Conservation (phyloP, 164 flowering plant genomes). For the Tetracentron sinense region DNA sequence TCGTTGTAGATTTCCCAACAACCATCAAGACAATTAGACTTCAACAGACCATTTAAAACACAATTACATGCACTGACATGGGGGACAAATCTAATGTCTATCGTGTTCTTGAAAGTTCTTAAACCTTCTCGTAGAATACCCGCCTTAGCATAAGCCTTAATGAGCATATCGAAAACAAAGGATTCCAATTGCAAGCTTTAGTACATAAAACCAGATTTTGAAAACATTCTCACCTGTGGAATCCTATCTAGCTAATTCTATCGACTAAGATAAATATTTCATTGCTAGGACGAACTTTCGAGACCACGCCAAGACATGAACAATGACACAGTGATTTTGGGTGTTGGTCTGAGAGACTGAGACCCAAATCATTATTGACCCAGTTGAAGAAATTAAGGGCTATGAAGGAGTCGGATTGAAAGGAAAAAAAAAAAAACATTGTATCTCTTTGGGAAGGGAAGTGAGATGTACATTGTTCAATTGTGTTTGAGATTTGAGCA, state of each 20-base stretch:
- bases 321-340: slow-evolving; percentile 53
- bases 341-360: slow-evolving; percentile 33
- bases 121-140: slow-evolving; percentile 50
- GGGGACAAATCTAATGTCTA: slow-evolving; percentile 57
- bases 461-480: slow-evolving; percentile 20
- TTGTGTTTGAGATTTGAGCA: slow-evolving; percentile 48
- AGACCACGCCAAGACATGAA: slow-evolving; percentile 72
- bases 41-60: slow-evolving; percentile 64
- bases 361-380: slow-evolving; percentile 49
- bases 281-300: slow-evolving; percentile 45
- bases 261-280: slow-evolving; percentile 49
- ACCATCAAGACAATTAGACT: slow-evolving; percentile 28
- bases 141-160: slow-evolving; percentile 66
- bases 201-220: slow-evolving; percentile 35
- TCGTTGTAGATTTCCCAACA: slow-evolving; percentile 75
- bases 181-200: slow-evolving; percentile 67
- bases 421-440: slow-evolving; percentile 45
- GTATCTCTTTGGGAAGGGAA: slow-evolving; percentile 28
- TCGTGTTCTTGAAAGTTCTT: slow-evolving; percentile 40
- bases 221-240: slow-evolving; percentile 38
- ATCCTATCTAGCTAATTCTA: slow-evolving; percentile 21
- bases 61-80: slow-evolving; percentile 55
- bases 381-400: slow-evolving; percentile 78
- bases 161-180: slow-evolving; percentile 74
- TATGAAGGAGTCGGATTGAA: slow-evolving; percentile 55